Evolutionary conservation across 441 rosid species (phyloP).

Genomic region (Melastoma candidum): DNA sequence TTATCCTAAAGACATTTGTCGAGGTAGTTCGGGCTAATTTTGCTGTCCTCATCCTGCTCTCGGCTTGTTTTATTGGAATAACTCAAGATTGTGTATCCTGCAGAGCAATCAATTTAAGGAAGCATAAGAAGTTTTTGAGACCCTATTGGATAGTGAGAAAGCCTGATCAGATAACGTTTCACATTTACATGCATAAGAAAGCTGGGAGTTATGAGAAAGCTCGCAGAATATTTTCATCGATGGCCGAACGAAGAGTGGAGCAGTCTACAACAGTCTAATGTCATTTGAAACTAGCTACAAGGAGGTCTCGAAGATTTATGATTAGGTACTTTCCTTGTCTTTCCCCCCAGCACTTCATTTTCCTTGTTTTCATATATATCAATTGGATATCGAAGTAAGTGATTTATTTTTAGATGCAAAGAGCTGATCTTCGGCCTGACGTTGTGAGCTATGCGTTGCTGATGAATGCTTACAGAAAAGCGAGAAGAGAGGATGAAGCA

Average conservation of each 20-base stretch:
- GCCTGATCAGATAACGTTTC: constrained; percentile 93
- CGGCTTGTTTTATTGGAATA: constrained; percentile 4
- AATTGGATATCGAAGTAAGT: constrained; percentile 18
- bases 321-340: constrained; percentile 44
- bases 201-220: constrained; percentile 83
- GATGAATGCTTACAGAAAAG: constrained; percentile 86
- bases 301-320: constrained; percentile 94
- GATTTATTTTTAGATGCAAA: constrained; percentile 65
- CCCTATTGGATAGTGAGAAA: constrained; percentile 56
- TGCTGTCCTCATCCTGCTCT: background rate
- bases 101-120: constrained; percentile 76
- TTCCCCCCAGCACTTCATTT: background rate
- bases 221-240: constrained; percentile 54
- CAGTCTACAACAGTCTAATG: constrained; percentile 90
- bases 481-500: constrained; percentile 95
- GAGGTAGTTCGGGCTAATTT: constrained; percentile 33
- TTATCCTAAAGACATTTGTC: constrained; percentile 75
- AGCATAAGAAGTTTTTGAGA: constrained; percentile 76
- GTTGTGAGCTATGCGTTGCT: constrained; percentile 90
- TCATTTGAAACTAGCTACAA: constrained; percentile 80
- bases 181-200: constrained; percentile 79
- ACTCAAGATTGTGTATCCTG: constrained; percentile 9
- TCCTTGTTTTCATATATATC: constrained; percentile 13
- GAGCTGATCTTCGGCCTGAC: constrained; percentile 73
- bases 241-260: constrained; percentile 66